Evolutionary conservation across 2,329 filamentous ascomycete genomes (phyloP), one percentile per base, ranked within the genome.

Genomic region (Fragosphaeria purpurea): DNA sequence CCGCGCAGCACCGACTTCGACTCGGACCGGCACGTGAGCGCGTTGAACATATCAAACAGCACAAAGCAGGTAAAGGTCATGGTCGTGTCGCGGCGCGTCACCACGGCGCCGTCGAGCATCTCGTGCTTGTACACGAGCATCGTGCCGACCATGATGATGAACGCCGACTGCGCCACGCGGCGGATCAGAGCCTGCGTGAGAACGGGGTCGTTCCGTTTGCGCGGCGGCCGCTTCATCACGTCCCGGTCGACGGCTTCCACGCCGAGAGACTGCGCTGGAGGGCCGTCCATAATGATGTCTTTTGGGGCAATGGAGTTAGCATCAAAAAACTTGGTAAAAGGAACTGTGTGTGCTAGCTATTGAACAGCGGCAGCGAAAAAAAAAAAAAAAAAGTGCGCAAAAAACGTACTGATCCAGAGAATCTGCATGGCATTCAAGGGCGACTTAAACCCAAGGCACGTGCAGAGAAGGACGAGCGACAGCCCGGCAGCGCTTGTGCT

Each of bases 271-370:
- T 98, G 93, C 2, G 93, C 93, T 1, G 93, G 93, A 12, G 93
- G 93, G 8, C 94, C 93, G 68, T 98, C 94, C 94, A 98, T 98
- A 60, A 98, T 90, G 63, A 98, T 97, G 65, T 98, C 91, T 97
- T 59, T n/a, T 6, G 13, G 39, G 22, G 22, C 22, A 22, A 22
- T 22, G 22, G 22, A 22, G 22, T 22, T 22, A 22, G 22, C 22
- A 22, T 22, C 22, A 22, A 22, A 22, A 22, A 22, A 22, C 22
- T 22, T 22, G 22, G 22, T 22, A 22, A 22, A 22, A 22, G 22
- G 22, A 22, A 22, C 22, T 22, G 22, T 22, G 22, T 22, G 22
- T 22, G 22, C 22, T 22, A 22, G 22, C 22, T 22, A 22, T 22
- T 22, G 22, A 22, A 22, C 22, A 22, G 22, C 22, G 22, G 22